Evolutionary conservation across 2,329 filamentous ascomycete genomes (phyloP).

Genomic region (Scleromitrula shiraiana): DNA sequence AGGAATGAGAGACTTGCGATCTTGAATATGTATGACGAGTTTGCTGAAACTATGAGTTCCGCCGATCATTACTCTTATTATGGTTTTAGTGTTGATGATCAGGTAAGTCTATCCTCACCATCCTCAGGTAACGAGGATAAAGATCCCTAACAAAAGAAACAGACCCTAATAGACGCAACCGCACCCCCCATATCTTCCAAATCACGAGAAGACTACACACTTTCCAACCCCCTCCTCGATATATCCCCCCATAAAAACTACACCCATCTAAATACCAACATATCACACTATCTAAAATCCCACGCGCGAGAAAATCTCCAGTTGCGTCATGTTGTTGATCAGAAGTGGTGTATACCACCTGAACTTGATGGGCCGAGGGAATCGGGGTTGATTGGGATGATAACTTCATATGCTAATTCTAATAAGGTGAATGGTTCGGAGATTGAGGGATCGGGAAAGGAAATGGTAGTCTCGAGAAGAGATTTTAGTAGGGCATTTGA

Average conservation of each 20-base stretch:
- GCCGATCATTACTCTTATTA: slow-evolving; percentile 47
- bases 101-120: slow-evolving; percentile 15
- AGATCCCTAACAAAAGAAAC: too few relatives aligned
- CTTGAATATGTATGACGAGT: slow-evolving; percentile 45
- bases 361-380: slow-evolving; percentile 21
- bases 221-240: slow-evolving; percentile 46
- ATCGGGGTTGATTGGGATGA: too few relatives aligned
- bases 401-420: too few relatives aligned
- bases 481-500: slow-evolving; percentile 55
- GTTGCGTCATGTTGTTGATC: slow-evolving; percentile 19
- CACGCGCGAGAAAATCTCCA: slow-evolving; percentile 24
- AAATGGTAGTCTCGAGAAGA: too few relatives aligned
- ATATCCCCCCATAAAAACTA: slow-evolving; percentile 32
- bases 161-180: slow-evolving; percentile 23
- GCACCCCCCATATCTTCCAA: slow-evolving; percentile 34
- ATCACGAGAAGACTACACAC: slow-evolving; percentile 44
- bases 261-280: slow-evolving; percentile 14
- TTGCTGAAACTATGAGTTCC: slow-evolving; percentile 54
- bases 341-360: slow-evolving; percentile 17
- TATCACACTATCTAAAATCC: slow-evolving; percentile 26
- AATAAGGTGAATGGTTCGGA: too few relatives aligned
- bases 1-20: slow-evolving; percentile 25
- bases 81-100: slow-evolving; percentile 21
- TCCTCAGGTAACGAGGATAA: slow-evolving; percentile 10
- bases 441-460: too few relatives aligned